Base-by-base conservation (phyloP, 139 green algal species). In the Coelastrella sp. region DNA sequence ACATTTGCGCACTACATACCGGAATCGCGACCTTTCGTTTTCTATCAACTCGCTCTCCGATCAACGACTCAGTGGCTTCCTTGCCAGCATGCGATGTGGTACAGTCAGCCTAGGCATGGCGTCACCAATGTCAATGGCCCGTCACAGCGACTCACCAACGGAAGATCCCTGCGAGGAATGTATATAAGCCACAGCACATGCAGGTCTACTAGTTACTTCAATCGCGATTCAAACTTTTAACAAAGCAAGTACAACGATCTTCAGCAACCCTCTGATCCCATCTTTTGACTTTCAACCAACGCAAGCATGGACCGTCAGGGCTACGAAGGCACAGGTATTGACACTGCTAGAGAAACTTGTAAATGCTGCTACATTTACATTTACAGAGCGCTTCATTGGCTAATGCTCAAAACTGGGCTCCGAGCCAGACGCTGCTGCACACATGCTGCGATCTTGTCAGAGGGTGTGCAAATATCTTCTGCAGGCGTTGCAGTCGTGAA, bases 261-360 rank as follows among this genome's bases (percentile, higher is more conserved):
- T 20, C 66, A 75, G 66, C 66, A 75, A 20, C 66, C 1, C 35
- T 49, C 3, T 49, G 35, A 49, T 49, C 35, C 35, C 35, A 49
- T 49, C 35, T 49, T 49, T 49, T 49, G 35, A 49, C 35, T 49
- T 49, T 49, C 3, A 49, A 75, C 66, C 14, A 60, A 60, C 76
- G 49, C 14, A 22, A 82, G 76, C 76, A 82, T 82, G 76, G 76
- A 82, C 25, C 76, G 76, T 60, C 76, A 60, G 35, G 76, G 76
- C 22, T 82, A 82, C 76, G 76, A 59, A 19, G 76, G 49, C 19
- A 19, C 24, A n/a, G 76, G 76, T 82, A 60, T 11, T 14, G n/a
- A 27, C 9, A 49, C 73, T 25, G 73, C 19, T 22, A 10, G 19
- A 5, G 14, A 61, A 63, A 6, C 15, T 27, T 76, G 7, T 24